Percentiles rank a stretch among this genome's conserved stretches.
Conservation (phyloP, 495 filamentous ascomycete genomes). For the Parathielavia hyrcaniae region DNA sequence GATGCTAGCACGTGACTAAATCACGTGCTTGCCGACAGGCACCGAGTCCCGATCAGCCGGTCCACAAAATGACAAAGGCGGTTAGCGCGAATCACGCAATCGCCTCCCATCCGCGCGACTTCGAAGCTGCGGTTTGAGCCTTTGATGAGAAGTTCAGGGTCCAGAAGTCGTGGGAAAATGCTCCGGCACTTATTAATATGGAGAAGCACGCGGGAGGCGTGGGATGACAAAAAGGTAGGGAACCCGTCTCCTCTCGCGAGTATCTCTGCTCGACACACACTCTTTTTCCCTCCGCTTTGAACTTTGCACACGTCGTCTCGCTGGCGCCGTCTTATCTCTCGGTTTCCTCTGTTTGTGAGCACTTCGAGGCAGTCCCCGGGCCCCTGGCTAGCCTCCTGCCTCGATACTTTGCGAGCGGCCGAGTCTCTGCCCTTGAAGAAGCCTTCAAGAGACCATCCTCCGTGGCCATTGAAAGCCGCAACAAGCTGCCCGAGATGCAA, state of each 20-base stretch:
- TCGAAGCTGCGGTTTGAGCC: slow-evolving; percentile 16
- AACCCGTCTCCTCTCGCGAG: not conserved
- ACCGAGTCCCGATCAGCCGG: not conserved
- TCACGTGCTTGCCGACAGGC: slow-evolving; percentile 16
- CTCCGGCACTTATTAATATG: slow-evolving; percentile 16
- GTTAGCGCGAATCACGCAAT: slow-evolving; percentile 31
- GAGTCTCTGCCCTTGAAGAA: slow-evolving; percentile 20
- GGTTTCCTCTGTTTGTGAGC: slow-evolving; percentile 20
- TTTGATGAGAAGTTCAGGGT: not conserved
- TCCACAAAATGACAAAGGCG: slow-evolving; percentile 9
- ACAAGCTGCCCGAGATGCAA: slow-evolving; percentile 22
- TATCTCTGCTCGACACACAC: not conserved
- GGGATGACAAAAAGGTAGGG: slow-evolving; percentile 13
- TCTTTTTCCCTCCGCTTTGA: slow-evolving; percentile 4
- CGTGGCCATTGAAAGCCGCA: slow-evolving; percentile 12
- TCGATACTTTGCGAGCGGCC: slow-evolving; percentile 22
- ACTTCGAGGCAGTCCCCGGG: slow-evolving; percentile 24
- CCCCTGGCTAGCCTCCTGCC: slow-evolving; percentile 21
- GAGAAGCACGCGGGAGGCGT: not conserved
- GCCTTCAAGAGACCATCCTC: slow-evolving; percentile 16
- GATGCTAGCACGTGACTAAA: not conserved
- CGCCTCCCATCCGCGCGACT: slow-evolving; percentile 20
- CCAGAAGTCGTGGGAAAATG: slow-evolving; percentile 10
- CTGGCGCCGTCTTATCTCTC: slow-evolving; percentile 26
- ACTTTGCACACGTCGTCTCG: slow-evolving; percentile 16